Evolutionary conservation across 2,329 filamentous ascomycete genomes (phyloP).

Genomic region (Penicillium sp.): DNA sequence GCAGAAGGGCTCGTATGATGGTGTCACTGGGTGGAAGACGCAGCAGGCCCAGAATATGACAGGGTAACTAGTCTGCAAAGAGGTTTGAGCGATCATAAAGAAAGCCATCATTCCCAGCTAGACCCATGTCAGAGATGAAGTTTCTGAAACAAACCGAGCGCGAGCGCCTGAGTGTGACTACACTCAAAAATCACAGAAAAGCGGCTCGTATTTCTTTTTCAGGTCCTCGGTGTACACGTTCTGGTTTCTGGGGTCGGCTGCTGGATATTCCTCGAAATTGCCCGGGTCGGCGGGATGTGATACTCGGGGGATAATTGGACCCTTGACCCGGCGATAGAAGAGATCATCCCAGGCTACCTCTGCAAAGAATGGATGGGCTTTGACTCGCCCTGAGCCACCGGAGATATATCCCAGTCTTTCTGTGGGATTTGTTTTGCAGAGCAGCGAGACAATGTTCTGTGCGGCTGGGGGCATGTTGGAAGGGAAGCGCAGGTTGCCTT

Average conservation of each 20-base stretch:
- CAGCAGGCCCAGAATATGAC: not conserved
- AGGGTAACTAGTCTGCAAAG: not conserved
- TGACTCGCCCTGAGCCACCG: constrained; percentile 56
- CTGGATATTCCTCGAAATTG: constrained; percentile 63
- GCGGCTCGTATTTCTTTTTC: constrained; percentile 55
- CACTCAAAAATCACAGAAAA: constrained; percentile 57
- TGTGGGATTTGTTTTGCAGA: constrained; percentile 60
- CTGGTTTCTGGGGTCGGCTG: constrained; percentile 49
- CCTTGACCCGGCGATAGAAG: constrained; percentile 55
- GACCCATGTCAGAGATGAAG: not conserved
- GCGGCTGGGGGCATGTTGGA: constrained; percentile 55
- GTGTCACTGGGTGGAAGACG: not conserved
- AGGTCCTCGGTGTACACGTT: constrained; percentile 56
- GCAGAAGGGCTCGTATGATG: not conserved
- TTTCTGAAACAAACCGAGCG: constrained; percentile 7
- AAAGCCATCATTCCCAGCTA: not conserved
- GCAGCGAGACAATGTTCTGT: constrained; percentile 55
- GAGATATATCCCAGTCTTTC: constrained; percentile 60
- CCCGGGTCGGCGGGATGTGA: constrained; percentile 56
- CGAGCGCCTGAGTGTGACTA: not conserved
- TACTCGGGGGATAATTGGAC: constrained; percentile 59
- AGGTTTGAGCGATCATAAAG: not conserved
- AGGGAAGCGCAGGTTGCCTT: constrained; percentile 58
- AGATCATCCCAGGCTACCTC: constrained; percentile 59
- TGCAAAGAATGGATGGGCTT: constrained; percentile 58